Base-by-base conservation (phyloP, 495 filamentous ascomycete species). In the Podospora sp. region DNA sequence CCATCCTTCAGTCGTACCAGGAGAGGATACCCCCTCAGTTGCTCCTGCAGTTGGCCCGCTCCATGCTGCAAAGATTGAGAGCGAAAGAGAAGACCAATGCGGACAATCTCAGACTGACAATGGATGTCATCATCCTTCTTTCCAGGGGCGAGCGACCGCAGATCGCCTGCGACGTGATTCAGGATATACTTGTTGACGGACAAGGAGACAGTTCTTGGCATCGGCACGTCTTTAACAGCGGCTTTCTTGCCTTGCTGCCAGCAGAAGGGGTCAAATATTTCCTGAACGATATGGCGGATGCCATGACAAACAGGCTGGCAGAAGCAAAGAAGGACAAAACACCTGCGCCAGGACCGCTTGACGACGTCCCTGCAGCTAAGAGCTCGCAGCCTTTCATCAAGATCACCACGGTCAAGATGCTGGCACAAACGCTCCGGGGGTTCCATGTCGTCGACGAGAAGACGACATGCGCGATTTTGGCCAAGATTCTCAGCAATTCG, bases 381-480 rank as follows among this genome's bases (percentile, higher is more conserved):
- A 55, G 21, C 51, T 36, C 29, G 27, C n/a, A 63, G 63, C 62
- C 65, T 36, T 22, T 59, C 63, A 62, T 83, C 52, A 79, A 78
- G 63, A 66, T 81, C 33, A 78, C 77, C 1, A 81, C 78, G 0
- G 73, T 82, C 52, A 79, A 80, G 60, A 78, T 79, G 69, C 67
- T 80, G 6, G 75, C 78, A 0, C 74, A 80, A 64, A 66, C 79
- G 0, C 69, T 82, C 11, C 65, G 73, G n/a, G 68, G 75, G 16
- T 68, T 75, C 5, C 66, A 71, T 6, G 79, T 75, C 58, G 68
- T 80, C 16, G 71, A 76, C 11, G 60, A 68, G 27, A 25, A 71
- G 4, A 68, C 71, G 24, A 65, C 77, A 14, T 64, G 73, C 16
- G 65, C 70, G 9, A 65, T 77, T 1, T 69, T 82, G 16, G 27